Evolutionary conservation across 495 filamentous ascomycete species (phyloP).

Genomic region (Hypomontagnella submonticulosa): DNA sequence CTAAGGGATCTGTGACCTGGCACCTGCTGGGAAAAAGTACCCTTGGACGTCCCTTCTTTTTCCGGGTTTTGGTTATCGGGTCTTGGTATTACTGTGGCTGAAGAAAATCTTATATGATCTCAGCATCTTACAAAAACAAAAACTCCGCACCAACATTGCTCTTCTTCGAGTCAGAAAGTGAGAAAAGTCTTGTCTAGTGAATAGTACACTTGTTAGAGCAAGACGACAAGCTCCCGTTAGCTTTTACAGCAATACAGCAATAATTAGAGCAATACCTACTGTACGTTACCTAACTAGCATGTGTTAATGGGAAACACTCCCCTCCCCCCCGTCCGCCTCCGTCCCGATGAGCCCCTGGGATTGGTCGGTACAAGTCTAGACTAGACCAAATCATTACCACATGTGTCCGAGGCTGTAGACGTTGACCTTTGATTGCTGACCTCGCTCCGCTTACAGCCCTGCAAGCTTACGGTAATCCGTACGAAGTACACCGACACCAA

Average conservation of each 20-base stretch:
- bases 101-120: too few relatives aligned
- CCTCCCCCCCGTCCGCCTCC: constrained; percentile 19
- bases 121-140: too few relatives aligned
- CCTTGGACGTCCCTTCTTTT: background rate
- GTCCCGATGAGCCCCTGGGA: constrained; percentile 1
- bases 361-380: constrained; percentile 19
- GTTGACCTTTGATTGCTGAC: constrained; percentile 29
- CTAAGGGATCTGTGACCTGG: constrained; percentile 34
- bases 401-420: constrained; percentile 35
- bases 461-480: constrained; percentile 36
- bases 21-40: background rate
- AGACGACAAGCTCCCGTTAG: too few relatives aligned
- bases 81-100: too few relatives aligned
- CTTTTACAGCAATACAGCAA: too few relatives aligned
- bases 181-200: too few relatives aligned
- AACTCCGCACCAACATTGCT: too few relatives aligned
- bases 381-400: constrained; percentile 27
- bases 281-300: background rate
- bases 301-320: background rate
- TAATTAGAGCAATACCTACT: too few relatives aligned
- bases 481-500: constrained; percentile 37
- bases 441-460: constrained; percentile 13
- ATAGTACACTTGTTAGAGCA: too few relatives aligned
- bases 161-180: too few relatives aligned
- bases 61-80: background rate